Base-by-base conservation (phyloP, 2,329 filamentous ascomycete species). In the Colletotrichum viniferum region DNA sequence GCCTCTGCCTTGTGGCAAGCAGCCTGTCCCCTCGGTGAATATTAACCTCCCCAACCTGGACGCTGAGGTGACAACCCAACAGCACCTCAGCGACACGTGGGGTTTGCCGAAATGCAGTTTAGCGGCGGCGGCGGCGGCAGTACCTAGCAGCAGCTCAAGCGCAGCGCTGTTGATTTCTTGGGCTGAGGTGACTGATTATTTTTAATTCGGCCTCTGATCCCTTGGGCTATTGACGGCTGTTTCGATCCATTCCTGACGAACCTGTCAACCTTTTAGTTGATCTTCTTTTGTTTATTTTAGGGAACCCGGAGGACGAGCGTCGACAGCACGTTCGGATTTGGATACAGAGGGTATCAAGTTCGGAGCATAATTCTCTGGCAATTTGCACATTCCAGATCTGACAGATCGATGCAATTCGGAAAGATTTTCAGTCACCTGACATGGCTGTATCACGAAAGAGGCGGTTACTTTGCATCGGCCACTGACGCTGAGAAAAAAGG, bases 51-150 rank as follows among this genome's bases (percentile, higher is more conserved):
- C 36, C 38, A 32, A 68, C 55, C 63, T 74, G 60, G 55, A 62
- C 73, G 24, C 68, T 43, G 38, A 43, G 38, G 18, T 65, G 55
- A 38, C 52, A 71, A 60, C 69, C 62, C 32, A 61, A 26, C 56
- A 69, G 66, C 66, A 52, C 34, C 55, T 61, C 66, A 36, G 60
- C 30, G 61, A 76, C 74, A 70, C 71, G 73, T 76, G 73, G 73
- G 60, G 30, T 63, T 60, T 76, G 63, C 64, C 70, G 65, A 55
- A 76, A 74, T 64, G 60, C 64, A 74, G 71, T 66, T 71, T 74
- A 70, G 71, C 64, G 70, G 73, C 70, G 74, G 65, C 70, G 74
- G 65, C 28, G 43, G 55, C 55, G 55, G 34, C 67, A 18, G 55
- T 56, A 38, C 21, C 52, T 56, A 43, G 21, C 67, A 43, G 21